Evolutionary conservation across 2,329 filamentous ascomycete species (phyloP), one percentile per base, ranked within the genome.

Genomic region (Arachnopeziza araneosa): DNA sequence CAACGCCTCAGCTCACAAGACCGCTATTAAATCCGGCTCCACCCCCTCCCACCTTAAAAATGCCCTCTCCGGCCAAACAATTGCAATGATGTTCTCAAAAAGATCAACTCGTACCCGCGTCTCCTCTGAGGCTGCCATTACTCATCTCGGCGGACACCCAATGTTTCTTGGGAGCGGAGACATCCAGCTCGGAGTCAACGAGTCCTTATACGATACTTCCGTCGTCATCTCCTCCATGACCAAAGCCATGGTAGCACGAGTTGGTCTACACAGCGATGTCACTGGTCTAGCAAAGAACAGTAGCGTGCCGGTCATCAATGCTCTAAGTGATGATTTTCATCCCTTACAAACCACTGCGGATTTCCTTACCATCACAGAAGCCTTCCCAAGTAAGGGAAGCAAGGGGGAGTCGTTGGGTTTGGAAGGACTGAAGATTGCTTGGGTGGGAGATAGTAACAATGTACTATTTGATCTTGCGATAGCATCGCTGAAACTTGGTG

Each of bases 61-160:
- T 50, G 79, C 83, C 12, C 77, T 99, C 64, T 76, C 83, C 0
- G 90, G 91, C 56, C 86, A 91, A 75, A 93, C 92, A 0, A 84
- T 99, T 32, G 93, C 95, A 66, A 89, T 99, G 86, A 91, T 96
- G 81, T 99, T 99, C 80, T 96, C 83, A 81, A 99, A 99, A 79
- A 87, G 93, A 67, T 96, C 90, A 69, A 99, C 95, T 14, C 85
- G 95, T 62, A 99, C 95, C 14, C 87, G 95, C 63, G 88, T 99
- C 32, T 96, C 92, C 1, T 97, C 93, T 1, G 95, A 99, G 79
- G 89, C 89, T 8, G 95, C 95, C 14, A 87, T 97, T 48, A 84
- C 88, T n/a, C 80, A 90, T 61, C 83, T 99, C 80, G 92, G 93
- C 48, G 95, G 93, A 0, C 89, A 96, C 69, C 88, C 95, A 23